Percentiles rank a stretch among this genome's conserved stretches.
Evolutionary conservation across 2,329 filamentous ascomycete species (phyloP).

Genomic region (Pseudogymnoascus sp.): DNA sequence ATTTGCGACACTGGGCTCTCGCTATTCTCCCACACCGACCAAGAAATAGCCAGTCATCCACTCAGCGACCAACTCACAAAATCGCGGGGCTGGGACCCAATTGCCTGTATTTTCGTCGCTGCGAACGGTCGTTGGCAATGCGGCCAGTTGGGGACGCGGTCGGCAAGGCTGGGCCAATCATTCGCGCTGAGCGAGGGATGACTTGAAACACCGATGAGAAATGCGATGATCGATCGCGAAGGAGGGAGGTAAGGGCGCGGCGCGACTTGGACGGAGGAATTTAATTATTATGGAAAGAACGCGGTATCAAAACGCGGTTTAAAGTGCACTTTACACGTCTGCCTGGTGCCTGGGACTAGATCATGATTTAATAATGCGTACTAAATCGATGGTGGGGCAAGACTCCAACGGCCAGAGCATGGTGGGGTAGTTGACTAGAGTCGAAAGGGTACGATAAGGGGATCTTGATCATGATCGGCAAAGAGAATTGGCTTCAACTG

Average conservation of each 20-base stretch:
- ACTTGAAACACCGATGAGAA: conserved; percentile 1
- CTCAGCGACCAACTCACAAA: conserved; percentile 2
- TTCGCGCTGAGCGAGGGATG: background rate
- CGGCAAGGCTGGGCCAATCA: conserved; percentile 3
- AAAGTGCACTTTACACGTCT: background rate
- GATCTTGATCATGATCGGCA: background rate
- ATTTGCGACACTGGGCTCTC: background rate
- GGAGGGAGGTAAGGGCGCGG: background rate
- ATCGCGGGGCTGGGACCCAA: conserved; percentile 4
- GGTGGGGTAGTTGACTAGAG: background rate
- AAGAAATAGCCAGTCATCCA: background rate
- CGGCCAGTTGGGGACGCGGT: background rate
- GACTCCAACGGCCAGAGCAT: background rate
- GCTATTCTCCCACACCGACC: background rate
- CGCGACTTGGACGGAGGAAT: background rate
- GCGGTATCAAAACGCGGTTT: background rate
- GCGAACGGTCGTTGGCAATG: conserved; percentile 1
- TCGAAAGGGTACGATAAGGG: background rate
- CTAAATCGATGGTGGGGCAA: background rate
- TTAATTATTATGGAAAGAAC: background rate
- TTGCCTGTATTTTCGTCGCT: conserved; percentile 2
- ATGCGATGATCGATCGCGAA: background rate
- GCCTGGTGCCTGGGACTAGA: background rate
- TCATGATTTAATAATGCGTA: background rate
- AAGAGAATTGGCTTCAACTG: background rate